Evolutionary conservation across 2,329 filamentous ascomycete species (phyloP), one percentile per base, ranked within the genome.

Genomic region (Pseudogymnoascus sp.): DNA sequence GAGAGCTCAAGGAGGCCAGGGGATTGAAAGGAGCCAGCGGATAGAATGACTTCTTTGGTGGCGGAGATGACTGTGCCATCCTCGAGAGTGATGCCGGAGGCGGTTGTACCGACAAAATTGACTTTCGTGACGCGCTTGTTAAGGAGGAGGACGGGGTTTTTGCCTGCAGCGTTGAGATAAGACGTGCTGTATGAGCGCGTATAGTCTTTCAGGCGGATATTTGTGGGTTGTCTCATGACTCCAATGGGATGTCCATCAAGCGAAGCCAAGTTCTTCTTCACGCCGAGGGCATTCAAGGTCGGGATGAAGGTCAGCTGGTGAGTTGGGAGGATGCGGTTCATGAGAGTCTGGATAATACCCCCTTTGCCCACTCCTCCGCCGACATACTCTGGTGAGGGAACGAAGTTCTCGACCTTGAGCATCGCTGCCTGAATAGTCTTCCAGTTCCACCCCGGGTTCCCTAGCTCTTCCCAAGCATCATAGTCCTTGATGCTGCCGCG

Each of bases 121-220:
- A 96, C 77, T 73, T 87, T 89, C 71, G 84, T 88, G 63, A 95
- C 91, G 83, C 90, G 92, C 12, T 90, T 88, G 70, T 93, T 87
- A 70, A 90, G 93, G 64, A 95, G 79, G 63, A 96, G 80, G 40
- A 89, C 91, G 72, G 96, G 75, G 77, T 96, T 96, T 2, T 63
- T 39, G 9, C 64, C 64, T 1, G 65, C 66, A 18, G 64, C 59
- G 7, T 67, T 59, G 0, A 78, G 69, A 63, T 82, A 82, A 1
- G 74, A 74, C 60, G 72, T 65, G 25, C 74, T 73, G 68, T 81
- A 83, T 2, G 78, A 82, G 35, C 82, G 74, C 18, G 72, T 76
- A 65, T 79, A 81, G 40, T 77, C 74, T 4, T 72, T 74, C 8
- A 75, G 74, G 48, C 79, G 74, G 37, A 84, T 76, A 62, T 77